These are phyloP conservation scores for Cyclotella atomus DNA, from an alignment of 108 stramenopile genomes.

Conservation along the genomic window DNA sequence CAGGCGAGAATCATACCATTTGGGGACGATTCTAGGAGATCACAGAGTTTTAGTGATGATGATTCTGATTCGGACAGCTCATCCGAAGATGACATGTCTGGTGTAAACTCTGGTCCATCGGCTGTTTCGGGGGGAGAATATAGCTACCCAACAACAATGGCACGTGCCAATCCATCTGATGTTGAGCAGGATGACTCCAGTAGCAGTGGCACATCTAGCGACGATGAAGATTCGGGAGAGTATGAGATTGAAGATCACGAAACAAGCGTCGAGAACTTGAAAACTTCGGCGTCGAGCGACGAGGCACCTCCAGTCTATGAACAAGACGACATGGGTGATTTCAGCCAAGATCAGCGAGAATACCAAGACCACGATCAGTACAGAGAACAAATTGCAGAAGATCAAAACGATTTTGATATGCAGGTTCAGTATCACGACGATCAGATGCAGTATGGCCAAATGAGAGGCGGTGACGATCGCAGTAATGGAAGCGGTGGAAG, in stretches of 20 bases:
- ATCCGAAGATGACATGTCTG: constrained; percentile 22
- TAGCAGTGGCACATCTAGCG: constrained; percentile 6
- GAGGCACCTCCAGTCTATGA: constrained; percentile 36
- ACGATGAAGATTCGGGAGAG: neutral
- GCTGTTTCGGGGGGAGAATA: constrained; percentile 31
- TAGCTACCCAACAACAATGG: constrained; percentile 36
- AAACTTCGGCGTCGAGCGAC: constrained; percentile 24
- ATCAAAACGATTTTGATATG: neutral
- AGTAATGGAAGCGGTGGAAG: constrained; percentile 14
- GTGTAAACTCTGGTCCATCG: constrained; percentile 15
- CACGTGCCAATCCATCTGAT: constrained; percentile 33
- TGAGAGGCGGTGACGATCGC: constrained; percentile 1
- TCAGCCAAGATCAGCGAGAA: neutral
- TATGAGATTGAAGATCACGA: neutral
- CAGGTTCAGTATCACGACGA: constrained; percentile 14
- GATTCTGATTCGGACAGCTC: constrained; percentile 41
- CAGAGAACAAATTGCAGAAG: neutral
- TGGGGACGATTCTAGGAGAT: constrained; percentile 1
- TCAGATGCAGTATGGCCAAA: neutral
- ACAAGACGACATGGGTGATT: constrained; percentile 8
- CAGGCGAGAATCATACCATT: constrained; percentile 24
- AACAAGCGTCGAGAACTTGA: constrained; percentile 4
- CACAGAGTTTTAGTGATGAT: constrained; percentile 16
- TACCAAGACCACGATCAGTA: too few relatives aligned
- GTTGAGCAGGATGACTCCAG: constrained; percentile 33